Conservation (phyloP, 306 rosid genomes). For the Castanospermum australe region DNA sequence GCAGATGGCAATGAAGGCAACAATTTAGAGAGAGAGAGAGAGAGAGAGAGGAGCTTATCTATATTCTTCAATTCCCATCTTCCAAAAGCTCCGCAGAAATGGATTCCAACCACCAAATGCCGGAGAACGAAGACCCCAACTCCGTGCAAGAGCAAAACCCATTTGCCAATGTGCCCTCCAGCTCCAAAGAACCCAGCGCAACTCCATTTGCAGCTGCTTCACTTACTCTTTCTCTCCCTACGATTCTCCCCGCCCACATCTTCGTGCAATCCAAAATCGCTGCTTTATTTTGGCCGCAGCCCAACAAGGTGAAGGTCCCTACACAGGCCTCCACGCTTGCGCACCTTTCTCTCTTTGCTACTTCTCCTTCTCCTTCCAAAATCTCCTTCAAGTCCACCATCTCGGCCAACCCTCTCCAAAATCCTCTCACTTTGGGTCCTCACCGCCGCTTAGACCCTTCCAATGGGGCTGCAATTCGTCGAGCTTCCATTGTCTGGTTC, state of each 20-base stretch:
- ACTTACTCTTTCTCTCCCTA: conserved; percentile 66
- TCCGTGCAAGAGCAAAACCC: conserved; percentile 47
- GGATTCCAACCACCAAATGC: conserved; percentile 44
- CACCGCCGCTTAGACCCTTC: conserved; percentile 84
- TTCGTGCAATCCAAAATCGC: conserved; percentile 54
- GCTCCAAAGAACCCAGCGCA: conserved; percentile 11
- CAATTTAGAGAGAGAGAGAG: background rate
- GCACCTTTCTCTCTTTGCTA: conserved; percentile 65
- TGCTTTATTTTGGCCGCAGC: conserved; percentile 39
- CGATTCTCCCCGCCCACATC: conserved; percentile 50
- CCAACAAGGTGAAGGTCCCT: conserved; percentile 64
- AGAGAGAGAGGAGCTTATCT: background rate
- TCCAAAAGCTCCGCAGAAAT: conserved; percentile 17
- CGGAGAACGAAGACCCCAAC: conserved; percentile 44
- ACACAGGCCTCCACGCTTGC: conserved; percentile 85
- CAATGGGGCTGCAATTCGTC: conserved; percentile 78
- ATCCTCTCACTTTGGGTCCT: conserved; percentile 64
- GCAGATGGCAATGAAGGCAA: no score
- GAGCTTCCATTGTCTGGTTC: conserved; percentile 86
- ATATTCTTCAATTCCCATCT: background rate
- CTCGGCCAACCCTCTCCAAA: conserved; percentile 72
- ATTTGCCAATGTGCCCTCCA: conserved; percentile 12
- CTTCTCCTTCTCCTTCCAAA: conserved; percentile 54
- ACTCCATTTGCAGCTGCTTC: conserved; percentile 63
- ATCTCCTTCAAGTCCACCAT: conserved; percentile 66